A percentile compares a stretch with the other conserved stretches of the same genome.
phyloP scores from a whole-genome alignment of 2,329 filamentous ascomycete species.

The Hypomyces perniciosus region DNA sequence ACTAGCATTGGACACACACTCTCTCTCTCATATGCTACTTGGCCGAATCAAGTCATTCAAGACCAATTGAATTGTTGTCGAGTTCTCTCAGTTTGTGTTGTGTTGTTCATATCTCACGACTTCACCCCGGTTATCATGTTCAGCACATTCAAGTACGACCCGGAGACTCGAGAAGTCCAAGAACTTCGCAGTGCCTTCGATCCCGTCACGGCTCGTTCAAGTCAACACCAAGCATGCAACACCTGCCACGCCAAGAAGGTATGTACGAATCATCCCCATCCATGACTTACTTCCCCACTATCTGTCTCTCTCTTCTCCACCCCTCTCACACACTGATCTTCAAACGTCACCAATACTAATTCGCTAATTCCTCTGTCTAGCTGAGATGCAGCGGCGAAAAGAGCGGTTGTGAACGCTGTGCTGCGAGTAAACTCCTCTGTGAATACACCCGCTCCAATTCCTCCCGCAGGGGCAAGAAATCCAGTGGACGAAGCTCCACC shows the following conservation, averaged over 20 bases:
- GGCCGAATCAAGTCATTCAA: too few relatives aligned
- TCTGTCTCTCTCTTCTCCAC: background rate
- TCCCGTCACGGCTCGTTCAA: constrained; percentile 32
- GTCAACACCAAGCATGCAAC: constrained; percentile 34
- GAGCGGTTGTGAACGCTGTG: constrained; percentile 31
- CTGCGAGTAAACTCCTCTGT: constrained; percentile 24
- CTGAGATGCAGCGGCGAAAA: constrained; percentile 34
- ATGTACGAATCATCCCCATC: background rate
- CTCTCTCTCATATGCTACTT: too few relatives aligned
- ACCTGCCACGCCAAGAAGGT: constrained; percentile 36
- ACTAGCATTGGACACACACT: too few relatives aligned
- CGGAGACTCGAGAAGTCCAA: constrained; percentile 32
- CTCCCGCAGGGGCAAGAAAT: constrained; percentile 25
- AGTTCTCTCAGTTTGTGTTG: too few relatives aligned
- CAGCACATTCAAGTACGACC: constrained; percentile 34
- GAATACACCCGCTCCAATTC: constrained; percentile 31
- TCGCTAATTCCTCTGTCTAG: constrained; percentile 18
- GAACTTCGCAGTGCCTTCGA: constrained; percentile 31
- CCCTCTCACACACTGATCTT: background rate
- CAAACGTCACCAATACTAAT: background rate
- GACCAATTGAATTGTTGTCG: too few relatives aligned
- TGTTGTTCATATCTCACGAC: too few relatives aligned
- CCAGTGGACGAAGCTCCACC: constrained; percentile 17
- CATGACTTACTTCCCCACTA: background rate
- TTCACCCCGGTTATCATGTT: constrained; percentile 23